phyloP scores from a whole-genome alignment of 441 rosid genomes.

The Gossypium lobatum region DNA sequence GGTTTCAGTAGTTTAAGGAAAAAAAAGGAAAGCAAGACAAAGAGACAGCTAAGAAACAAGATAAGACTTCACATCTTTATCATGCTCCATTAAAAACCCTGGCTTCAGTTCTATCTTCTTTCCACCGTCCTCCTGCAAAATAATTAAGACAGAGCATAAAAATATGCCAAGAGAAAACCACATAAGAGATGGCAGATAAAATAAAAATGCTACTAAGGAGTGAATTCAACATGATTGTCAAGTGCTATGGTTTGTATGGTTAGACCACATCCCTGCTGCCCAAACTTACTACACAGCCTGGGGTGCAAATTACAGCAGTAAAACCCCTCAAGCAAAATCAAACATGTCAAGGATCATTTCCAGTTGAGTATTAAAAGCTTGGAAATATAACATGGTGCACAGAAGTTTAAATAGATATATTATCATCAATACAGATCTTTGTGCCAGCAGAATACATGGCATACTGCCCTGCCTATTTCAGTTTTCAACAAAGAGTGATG shows the following conservation, averaged over 20 bases:
- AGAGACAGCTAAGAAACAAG: background rate
- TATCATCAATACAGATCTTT: constrained; percentile 3
- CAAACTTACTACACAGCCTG: background rate
- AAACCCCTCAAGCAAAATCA: background rate
- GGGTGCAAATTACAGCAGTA: background rate
- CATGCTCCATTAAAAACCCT: constrained; percentile 70
- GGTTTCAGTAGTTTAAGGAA: background rate
- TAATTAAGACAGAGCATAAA: background rate
- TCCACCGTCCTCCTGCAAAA: constrained; percentile 56
- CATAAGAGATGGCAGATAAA: background rate
- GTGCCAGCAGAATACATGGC: background rate
- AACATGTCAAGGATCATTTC: constrained; percentile 1
- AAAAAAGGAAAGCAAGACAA: background rate
- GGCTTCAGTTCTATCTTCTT: constrained; percentile 70
- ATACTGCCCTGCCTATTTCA: background rate
- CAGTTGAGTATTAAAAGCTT: background rate
- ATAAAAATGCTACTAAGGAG: background rate
- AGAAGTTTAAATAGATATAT: background rate
- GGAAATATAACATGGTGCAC: background rate
- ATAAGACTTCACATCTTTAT: constrained; percentile 44
- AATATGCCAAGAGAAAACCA: background rate
- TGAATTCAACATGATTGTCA: background rate
- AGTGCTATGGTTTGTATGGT: constrained; percentile 1
- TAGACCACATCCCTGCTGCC: background rate
- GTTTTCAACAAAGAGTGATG: background rate